These are phyloP conservation scores for Cicer chorassanicum DNA, from an alignment of 306 rosid species.

Conservation along the genomic window DNA sequence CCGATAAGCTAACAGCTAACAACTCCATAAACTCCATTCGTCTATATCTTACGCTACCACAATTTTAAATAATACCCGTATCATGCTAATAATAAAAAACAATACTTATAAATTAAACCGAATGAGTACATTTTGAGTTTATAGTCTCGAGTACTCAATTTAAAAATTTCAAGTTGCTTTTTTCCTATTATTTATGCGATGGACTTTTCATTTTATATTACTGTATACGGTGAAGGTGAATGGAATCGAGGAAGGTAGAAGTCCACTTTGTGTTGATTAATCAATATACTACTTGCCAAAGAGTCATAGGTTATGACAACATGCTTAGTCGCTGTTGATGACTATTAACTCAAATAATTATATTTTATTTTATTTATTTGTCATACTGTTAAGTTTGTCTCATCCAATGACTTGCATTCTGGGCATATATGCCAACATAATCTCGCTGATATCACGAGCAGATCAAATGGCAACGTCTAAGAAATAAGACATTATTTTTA, in stretches of 20 bases:
- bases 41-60: too few relatives aligned
- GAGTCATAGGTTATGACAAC: constrained; percentile 38
- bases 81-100: too few relatives aligned
- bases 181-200: not conserved
- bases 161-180: not conserved
- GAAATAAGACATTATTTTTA: not conserved
- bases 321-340: constrained; percentile 25
- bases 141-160: not conserved
- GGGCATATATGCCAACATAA: not conserved
- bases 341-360: constrained; percentile 9
- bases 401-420: constrained; percentile 31
- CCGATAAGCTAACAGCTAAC: too few relatives aligned
- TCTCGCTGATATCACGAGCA: not conserved
- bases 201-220: not conserved
- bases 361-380: not conserved
- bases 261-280: constrained; percentile 25
- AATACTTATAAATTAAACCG: not conserved
- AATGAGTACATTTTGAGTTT: not conserved
- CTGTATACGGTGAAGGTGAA: not conserved
- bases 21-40: too few relatives aligned
- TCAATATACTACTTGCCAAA: constrained; percentile 28
- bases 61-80: too few relatives aligned
- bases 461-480: not conserved
- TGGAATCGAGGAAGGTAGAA: constrained; percentile 23
- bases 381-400: not conserved